Evolutionary conservation across 2,329 filamentous ascomycete species (phyloP).

Genomic region (Paecilomyces sp.): DNA sequence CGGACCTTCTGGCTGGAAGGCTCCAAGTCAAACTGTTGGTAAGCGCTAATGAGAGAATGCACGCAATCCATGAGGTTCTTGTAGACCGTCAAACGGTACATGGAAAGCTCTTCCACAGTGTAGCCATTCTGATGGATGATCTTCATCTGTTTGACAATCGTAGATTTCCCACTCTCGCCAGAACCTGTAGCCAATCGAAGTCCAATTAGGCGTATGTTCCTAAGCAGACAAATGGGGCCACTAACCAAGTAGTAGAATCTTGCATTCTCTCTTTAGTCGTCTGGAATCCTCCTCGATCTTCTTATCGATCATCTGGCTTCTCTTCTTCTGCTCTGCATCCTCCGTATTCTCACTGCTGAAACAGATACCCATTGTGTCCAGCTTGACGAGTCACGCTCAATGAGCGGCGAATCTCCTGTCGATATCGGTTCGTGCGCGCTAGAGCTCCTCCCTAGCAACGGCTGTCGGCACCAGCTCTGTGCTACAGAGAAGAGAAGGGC

Average conservation of each 20-base stretch:
- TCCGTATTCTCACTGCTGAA: constrained; percentile 76
- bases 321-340: constrained; percentile 89
- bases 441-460: background rate
- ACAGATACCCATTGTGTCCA: constrained; percentile 72
- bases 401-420: background rate
- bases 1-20: constrained; percentile 65
- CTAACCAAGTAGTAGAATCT: constrained; percentile 89
- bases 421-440: background rate
- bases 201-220: constrained; percentile 6
- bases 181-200: constrained; percentile 57
- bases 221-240: constrained; percentile 8
- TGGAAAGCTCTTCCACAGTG: constrained; percentile 82
- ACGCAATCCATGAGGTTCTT: constrained; percentile 97
- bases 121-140: constrained; percentile 99
- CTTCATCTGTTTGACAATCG: constrained; percentile 99
- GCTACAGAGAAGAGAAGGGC: constrained; percentile 14
- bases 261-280: constrained; percentile 92
- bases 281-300: constrained; percentile 91
- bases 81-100: constrained; percentile 94
- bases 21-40: constrained; percentile 84
- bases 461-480: background rate
- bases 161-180: constrained; percentile 97
- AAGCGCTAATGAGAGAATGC: constrained; percentile 83
- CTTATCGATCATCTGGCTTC: constrained; percentile 91
- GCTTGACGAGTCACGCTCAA: background rate